Base-by-base conservation (phyloP, 2,329 filamentous ascomycete species). In the Thermothelomyces thermophilus region DNA sequence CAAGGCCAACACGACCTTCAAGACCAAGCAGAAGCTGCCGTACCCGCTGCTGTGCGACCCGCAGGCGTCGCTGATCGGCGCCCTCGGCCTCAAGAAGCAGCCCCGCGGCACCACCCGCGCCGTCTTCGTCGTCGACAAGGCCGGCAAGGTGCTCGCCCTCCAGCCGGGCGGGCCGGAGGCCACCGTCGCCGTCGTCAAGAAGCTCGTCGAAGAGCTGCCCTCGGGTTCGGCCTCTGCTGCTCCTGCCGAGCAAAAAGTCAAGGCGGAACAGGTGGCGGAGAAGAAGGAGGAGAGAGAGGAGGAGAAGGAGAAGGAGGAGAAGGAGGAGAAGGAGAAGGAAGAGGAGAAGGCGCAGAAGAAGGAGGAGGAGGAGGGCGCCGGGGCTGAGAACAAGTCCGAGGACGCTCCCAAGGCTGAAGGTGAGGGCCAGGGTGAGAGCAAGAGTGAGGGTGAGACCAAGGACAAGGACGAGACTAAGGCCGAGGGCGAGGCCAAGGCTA, bases 1-100 rank as follows among this genome's bases (percentile, higher is more conserved):
- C 62, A 95, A 93, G 71, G 82, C 89, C 62, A 98, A 98, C 73
- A 90, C 87, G 20, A 88, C 82, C 40, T 98, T 97, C 78, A 86
- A 89, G 70, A 84, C 82, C 35, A 95, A 95, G 73, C 88, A 97
- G 68, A 88, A 86, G 56, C 79, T 97, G 47, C 87, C 85, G 5
- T 98, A 95, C 68, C 74, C 86, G 31, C 80, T 98, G 40, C 79
- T 98, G 35, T 97, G 90, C 71, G 90, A 98, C 67, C 79, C 84
- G 5, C 70, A 72, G 45, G 80, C 77, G 24, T 82, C 80, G 2
- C 77, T 98, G 52, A 95, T 97, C 61, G 74, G 68, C 11, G 90
- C 90, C 48, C 86, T 97, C 64, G 91, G 90, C n/a, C 71, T 97
- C 58, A 90, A 90, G 73, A 96, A 96, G 73, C 68, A 74, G 7